Evolutionary conservation across 495 filamentous ascomycete genomes (phyloP), one percentile per base, ranked within the genome.

Genomic region (Niebla homalea): DNA sequence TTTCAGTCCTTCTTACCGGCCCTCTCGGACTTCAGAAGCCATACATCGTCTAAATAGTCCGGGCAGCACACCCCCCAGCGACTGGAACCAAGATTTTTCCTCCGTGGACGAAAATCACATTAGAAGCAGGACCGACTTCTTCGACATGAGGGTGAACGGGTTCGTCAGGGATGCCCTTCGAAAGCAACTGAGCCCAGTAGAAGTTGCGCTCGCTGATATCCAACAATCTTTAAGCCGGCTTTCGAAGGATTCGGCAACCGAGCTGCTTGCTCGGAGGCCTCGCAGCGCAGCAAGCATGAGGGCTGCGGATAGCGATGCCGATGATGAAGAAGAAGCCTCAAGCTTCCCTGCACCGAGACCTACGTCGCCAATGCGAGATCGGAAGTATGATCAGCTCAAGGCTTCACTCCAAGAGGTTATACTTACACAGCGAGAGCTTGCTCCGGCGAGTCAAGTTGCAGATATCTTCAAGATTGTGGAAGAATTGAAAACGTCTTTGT

Each of bases 31-130:
- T 39, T 71, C 78, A 15, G 79, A 78, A 1, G 70, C 76, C 26
- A 66, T 86, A 29, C 80, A 82, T 46, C 77, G 78, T 46, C 71
- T 90, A 37, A 79, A 85, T 53, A 80, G 72, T 37, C 71, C 63
- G 22, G 73, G 77, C 18, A 69, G 84, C 50, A 64, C 80, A 12
- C 83, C 84, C 36, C 72, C 79, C 53, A 94, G 86, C 54, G 89
- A 96, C 60, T 97, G 92, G 92, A 84, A 90, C 56, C 85, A 86
- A 62, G 80, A 83, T 47, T 77, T 95, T 51, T 87, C 83, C 22
- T 84, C 84, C 6, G 79, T 78, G 20, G 88, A 94, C 52, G 87
- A 92, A 52, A 75, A 76, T 44, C 94, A 89, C 64, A 71, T 94
- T 46, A 76, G 81, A 53, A 74, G 78, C 25, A 80, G 85, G 16